Conservation (phyloP, 2,329 filamentous ascomycete species). For the Hypoxylon rubiginosum region DNA sequence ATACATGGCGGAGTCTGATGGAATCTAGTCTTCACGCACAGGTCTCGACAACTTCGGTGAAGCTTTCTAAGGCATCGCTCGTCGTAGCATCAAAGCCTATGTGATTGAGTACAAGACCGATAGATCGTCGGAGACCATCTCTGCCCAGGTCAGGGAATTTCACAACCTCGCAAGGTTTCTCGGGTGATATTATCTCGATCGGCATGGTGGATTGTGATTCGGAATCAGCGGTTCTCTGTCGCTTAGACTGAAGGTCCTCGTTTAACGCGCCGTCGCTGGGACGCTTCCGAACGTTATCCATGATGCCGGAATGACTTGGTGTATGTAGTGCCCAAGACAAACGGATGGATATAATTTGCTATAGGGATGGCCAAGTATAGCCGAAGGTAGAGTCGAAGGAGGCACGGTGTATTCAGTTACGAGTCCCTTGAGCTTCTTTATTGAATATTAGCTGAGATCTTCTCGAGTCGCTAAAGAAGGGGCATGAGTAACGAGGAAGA, state of each 20-base stretch:
- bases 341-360: not conserved
- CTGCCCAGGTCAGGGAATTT: slow-evolving; percentile 52
- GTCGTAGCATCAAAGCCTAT: slow-evolving; percentile 70
- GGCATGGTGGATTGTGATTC: slow-evolving; percentile 36
- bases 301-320: slow-evolving; percentile 17
- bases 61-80: slow-evolving; percentile 70
- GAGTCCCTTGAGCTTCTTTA: not conserved
- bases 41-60: slow-evolving; percentile 67
- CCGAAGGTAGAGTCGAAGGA: not conserved
- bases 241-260: slow-evolving; percentile 40
- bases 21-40: slow-evolving; percentile 59
- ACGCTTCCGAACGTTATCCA: slow-evolving; percentile 45
- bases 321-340: not conserved
- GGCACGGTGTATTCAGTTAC: not conserved
- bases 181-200: not conserved
- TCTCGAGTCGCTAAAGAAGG: not conserved
- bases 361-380: not conserved
- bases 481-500: not conserved
- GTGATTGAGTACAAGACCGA: slow-evolving; percentile 68
- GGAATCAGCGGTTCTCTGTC: slow-evolving; percentile 44
- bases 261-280: slow-evolving; percentile 35
- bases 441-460: not conserved
- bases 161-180: slow-evolving; percentile 31
- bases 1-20: too few species aligned
- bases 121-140: slow-evolving; percentile 65